These are phyloP conservation scores for Primulina huaijiensis DNA, from an alignment of 257 asterid species.

Conservation along the genomic window DNA sequence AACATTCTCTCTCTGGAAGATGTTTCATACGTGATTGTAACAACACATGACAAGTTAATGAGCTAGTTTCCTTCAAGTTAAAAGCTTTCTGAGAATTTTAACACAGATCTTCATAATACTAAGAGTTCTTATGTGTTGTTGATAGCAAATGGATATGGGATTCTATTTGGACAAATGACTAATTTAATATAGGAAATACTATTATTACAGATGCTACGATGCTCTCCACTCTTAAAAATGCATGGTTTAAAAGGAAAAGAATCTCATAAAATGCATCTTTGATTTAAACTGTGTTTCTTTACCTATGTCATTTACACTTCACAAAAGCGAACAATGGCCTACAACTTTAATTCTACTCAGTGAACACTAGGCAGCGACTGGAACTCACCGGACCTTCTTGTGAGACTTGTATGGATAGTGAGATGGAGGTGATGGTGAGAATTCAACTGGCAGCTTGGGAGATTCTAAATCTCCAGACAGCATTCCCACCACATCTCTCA, in stretches of 20 bases:
- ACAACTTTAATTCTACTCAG: constrained; percentile 17
- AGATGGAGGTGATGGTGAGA: constrained; percentile 74
- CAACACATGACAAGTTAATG: too few species aligned
- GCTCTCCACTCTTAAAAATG: too few species aligned
- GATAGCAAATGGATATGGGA: too few species aligned
- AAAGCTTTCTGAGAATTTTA: too few species aligned
- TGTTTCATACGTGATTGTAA: too few species aligned
- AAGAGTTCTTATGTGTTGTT: too few species aligned
- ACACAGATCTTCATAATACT: too few species aligned
- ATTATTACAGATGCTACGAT: too few species aligned
- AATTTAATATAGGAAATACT: too few species aligned
- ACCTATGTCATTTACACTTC: constrained; percentile 26
- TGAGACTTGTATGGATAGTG: constrained; percentile 56
- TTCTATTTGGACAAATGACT: too few species aligned
- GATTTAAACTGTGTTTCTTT: constrained; percentile 30
- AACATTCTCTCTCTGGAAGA: too few species aligned
- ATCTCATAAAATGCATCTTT: constrained; percentile 20
- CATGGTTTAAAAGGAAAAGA: not conserved
- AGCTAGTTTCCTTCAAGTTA: too few species aligned
- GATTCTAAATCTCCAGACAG: constrained; percentile 64
- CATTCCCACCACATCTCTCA: constrained; percentile 84
- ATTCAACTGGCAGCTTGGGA: constrained; percentile 81
- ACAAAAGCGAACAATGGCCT: constrained; percentile 28
- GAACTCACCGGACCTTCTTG: constrained; percentile 68
- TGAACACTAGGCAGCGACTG: constrained; percentile 16